Evolutionary conservation across 2,329 filamentous ascomycete genomes (phyloP).

Genomic region (Sarocladium brachiariae): DNA sequence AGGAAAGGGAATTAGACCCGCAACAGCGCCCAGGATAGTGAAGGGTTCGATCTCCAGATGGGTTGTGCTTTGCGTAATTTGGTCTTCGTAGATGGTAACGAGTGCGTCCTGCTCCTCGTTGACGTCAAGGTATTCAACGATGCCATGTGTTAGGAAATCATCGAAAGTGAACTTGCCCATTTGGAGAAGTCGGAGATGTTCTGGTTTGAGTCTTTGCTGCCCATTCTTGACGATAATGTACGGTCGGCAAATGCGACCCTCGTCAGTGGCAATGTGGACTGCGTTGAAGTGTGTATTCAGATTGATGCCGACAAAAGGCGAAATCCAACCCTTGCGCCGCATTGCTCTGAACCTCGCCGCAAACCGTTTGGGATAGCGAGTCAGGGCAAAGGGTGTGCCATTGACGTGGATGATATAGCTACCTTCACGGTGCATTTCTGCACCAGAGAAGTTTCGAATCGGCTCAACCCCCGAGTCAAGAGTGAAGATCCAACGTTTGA

Average conservation of each 20-base stretch:
- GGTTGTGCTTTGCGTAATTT: conserved; percentile 77
- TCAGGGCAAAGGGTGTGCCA: conserved; percentile 86
- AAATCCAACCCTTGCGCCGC: conserved; percentile 83
- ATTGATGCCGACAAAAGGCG: conserved; percentile 93
- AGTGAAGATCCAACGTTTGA: conserved; percentile 78
- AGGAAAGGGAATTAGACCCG: conserved; percentile 92
- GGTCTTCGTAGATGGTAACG: conserved; percentile 81
- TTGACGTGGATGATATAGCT: conserved; percentile 92
- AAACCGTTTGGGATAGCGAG: conserved; percentile 79
- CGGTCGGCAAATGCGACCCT: conserved; percentile 91
- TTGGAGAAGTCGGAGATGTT: conserved; percentile 75
- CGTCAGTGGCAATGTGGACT: conserved; percentile 93
- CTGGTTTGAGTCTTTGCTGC: conserved; percentile 69
- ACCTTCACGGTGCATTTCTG: conserved; percentile 78
- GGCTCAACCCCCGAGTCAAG: conserved; percentile 78
- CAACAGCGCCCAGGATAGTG: conserved; percentile 90
- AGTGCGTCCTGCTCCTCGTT: conserved; percentile 98
- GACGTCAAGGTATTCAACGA: conserved; percentile 95
- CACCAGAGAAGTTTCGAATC: conserved; percentile 63
- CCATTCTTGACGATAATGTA: conserved; percentile 92
- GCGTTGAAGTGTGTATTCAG: conserved; percentile 89
- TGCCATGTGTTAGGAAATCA: conserved; percentile 80
- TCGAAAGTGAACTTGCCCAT: conserved; percentile 85
- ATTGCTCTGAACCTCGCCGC: conserved; percentile 78
- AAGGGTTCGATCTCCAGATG: conserved; percentile 98